These are phyloP conservation scores for Metarhizium sp. DNA, from an alignment of 2,329 filamentous ascomycete genomes.

Conservation along the genomic window DNA sequence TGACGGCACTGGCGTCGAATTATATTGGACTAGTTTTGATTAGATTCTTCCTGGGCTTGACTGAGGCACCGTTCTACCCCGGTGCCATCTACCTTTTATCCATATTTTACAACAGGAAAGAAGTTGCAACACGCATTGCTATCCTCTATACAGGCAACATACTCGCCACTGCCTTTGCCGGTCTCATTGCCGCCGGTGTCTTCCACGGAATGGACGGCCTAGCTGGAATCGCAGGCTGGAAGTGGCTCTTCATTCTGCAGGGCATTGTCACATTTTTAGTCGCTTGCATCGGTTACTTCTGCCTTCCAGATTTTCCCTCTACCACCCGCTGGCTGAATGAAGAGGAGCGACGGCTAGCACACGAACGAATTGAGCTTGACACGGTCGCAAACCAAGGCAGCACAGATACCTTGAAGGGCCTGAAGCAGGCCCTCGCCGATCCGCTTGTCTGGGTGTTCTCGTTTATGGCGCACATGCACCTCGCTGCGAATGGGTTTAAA, in stretches of 20 bases:
- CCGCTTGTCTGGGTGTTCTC: slow-evolving; percentile 35
- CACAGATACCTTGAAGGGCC: slow-evolving; percentile 25
- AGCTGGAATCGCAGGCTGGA: slow-evolving; percentile 49
- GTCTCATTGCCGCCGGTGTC: slow-evolving; percentile 51
- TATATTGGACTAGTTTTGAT: slow-evolving; percentile 40
- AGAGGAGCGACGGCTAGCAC: slow-evolving; percentile 31
- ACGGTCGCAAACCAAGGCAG: slow-evolving; percentile 23
- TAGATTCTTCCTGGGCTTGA: slow-evolving; percentile 32
- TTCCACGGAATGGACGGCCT: slow-evolving; percentile 23
- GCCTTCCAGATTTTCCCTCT: slow-evolving; percentile 29
- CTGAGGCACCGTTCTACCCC: slow-evolving; percentile 43
- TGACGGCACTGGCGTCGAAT: slow-evolving; percentile 36
- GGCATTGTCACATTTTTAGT: slow-evolving; percentile 33
- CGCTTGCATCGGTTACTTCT: slow-evolving; percentile 19
- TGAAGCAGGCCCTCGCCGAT: slow-evolving; percentile 30
- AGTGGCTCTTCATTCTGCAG: slow-evolving; percentile 59
- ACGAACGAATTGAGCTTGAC: slow-evolving; percentile 29
- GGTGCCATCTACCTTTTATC: slow-evolving; percentile 37
- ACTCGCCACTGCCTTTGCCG: slow-evolving; percentile 59
- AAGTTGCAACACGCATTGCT: slow-evolving; percentile 53
- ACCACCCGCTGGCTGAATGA: slow-evolving; percentile 32
- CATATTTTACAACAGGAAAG: slow-evolving; percentile 53
- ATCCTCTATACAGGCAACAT: slow-evolving; percentile 51
- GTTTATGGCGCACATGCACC: slow-evolving; percentile 38
- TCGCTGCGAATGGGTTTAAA: slow-evolving; percentile 33